These are phyloP conservation scores for Capronia americana DNA, from an alignment of 2,329 filamentous ascomycete species.

Conservation along the genomic window DNA sequence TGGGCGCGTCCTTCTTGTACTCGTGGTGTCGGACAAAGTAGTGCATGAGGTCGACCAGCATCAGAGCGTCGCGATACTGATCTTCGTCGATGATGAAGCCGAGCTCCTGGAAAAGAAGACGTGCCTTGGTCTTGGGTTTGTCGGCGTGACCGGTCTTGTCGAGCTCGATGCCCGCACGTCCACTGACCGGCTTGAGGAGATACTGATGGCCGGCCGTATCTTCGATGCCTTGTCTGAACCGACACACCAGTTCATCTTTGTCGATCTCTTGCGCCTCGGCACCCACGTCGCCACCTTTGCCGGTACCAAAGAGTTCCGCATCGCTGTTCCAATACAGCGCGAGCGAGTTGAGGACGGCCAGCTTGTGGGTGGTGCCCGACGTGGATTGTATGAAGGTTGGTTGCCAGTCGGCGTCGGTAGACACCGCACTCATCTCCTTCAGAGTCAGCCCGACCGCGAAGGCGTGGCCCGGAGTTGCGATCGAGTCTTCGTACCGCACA, in stretches of 20 bases:
- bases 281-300: conserved; percentile 70
- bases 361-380: conserved; percentile 83
- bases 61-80: conserved; percentile 94
- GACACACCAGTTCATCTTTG: conserved; percentile 77
- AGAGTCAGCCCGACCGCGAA: conserved; percentile 92
- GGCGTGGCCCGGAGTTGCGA: conserved; percentile 91
- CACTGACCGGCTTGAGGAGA: conserved; percentile 93
- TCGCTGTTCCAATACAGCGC: conserved; percentile 99
- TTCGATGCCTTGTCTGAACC: conserved; percentile 81
- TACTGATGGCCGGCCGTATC: conserved; percentile 82
- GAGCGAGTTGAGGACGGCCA: conserved; percentile 86
- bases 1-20: conserved; percentile 90
- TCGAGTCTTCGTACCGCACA: conserved; percentile 95
- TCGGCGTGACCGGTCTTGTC: conserved; percentile 87
- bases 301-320: conserved; percentile 78
- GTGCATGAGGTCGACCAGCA: conserved; percentile 98
- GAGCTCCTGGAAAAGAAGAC: conserved; percentile 93
- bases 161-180: conserved; percentile 90
- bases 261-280: conserved; percentile 66
- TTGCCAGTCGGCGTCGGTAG: conserved; percentile 92
- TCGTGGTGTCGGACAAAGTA: conserved; percentile 98
- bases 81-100: conserved; percentile 97
- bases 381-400: conserved; percentile 95
- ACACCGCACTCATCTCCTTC: conserved; percentile 95
- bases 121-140: conserved; percentile 85